phyloP scores from a whole-genome alignment of 345 rosid species.

The Melaleuca quinquenervia region DNA sequence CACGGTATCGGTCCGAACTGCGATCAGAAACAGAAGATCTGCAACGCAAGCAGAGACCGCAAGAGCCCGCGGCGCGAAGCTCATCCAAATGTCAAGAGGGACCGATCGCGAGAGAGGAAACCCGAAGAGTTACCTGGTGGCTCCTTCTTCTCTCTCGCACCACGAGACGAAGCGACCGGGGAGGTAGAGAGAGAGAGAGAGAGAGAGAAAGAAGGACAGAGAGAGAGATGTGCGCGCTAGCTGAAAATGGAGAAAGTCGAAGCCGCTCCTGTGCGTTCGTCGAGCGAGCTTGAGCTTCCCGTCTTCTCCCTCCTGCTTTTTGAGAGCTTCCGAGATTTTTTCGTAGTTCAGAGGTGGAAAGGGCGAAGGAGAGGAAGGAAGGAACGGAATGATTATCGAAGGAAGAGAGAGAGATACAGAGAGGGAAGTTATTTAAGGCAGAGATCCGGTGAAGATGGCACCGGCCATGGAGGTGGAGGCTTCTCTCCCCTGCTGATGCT shows the following conservation, averaged over 20 bases:
- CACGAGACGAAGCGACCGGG: constrained; percentile 5
- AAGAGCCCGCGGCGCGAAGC: neutral
- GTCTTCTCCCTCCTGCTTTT: constrained; percentile 18
- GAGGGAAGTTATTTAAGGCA: constrained; percentile 1
- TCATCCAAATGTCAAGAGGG: neutral
- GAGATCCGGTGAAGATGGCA: constrained; percentile 37
- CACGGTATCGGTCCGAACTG: neutral
- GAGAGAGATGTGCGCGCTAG: neutral
- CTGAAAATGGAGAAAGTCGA: neutral
- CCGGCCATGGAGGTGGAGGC: constrained; percentile 12
- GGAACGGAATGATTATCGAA: neutral
- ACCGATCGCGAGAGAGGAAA: neutral
- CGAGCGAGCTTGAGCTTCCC: neutral
- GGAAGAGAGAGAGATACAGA: neutral
- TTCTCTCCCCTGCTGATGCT: neutral
- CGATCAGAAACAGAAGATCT: neutral
- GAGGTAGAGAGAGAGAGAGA: neutral
- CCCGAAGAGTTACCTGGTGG: neutral
- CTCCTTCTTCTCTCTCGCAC: neutral
- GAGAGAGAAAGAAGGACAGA: neutral
- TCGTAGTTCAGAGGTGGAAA: constrained; percentile 1
- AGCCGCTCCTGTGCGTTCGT: neutral
- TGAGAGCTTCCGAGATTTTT: constrained; percentile 12
- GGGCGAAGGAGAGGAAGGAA: neutral
- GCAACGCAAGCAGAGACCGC: neutral